These are phyloP conservation scores for Xerocomus minutiporus DNA, from an alignment of 1,284 basidiomycete genomes.

Conservation along the genomic window DNA sequence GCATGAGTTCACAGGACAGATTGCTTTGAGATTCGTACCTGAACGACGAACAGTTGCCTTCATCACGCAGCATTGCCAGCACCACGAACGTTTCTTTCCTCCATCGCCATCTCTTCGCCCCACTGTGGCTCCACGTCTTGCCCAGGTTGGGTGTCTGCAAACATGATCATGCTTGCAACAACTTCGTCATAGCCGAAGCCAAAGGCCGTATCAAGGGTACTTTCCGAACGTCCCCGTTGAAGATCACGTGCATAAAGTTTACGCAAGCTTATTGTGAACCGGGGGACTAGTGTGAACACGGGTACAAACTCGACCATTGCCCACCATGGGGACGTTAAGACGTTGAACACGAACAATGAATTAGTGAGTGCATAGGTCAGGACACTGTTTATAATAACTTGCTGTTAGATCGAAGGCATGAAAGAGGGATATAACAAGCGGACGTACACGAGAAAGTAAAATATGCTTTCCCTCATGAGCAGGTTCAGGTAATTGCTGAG, in stretches of 20 bases:
- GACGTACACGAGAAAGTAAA: neutral
- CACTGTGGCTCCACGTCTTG: neutral
- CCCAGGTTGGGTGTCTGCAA: neutral
- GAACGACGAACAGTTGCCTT: conserved; percentile 10
- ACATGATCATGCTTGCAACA: neutral
- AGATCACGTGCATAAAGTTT: neutral
- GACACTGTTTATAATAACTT: neutral
- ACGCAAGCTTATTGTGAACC: neutral
- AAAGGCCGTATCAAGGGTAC: neutral
- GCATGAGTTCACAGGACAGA: too few species aligned
- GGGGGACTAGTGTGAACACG: neutral
- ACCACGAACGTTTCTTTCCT: neutral
- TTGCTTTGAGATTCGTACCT: too few species aligned
- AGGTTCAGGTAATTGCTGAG: neutral
- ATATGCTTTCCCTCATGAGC: neutral
- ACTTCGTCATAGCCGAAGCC: neutral
- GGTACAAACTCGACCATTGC: neutral
- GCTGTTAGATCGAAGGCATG: neutral
- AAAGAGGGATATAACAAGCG: too few species aligned
- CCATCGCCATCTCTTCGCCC: neutral
- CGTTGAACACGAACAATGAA: neutral
- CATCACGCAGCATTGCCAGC: neutral
- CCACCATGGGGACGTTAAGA: neutral
- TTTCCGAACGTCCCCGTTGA: neutral
- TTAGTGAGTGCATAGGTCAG: neutral